Evolutionary conservation across 305 asterid genomes (phyloP), one percentile per base, ranked within the genome.

Genomic region (Ajuga reptans): DNA sequence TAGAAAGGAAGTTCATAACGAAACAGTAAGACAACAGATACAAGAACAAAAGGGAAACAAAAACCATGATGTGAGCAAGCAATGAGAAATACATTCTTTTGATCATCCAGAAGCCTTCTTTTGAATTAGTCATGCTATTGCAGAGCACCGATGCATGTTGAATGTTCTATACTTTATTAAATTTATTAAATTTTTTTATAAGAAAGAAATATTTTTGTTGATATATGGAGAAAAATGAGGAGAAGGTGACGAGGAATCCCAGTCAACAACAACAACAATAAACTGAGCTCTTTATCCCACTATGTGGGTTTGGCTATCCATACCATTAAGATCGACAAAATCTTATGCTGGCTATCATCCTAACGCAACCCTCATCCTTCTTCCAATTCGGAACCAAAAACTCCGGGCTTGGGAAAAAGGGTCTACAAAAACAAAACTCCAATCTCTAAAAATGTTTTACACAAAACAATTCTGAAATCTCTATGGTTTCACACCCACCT

Each of bases 21-120:
- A 24, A 51, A 64, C 43, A 69, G 16, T 14, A 10, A 5, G 21
- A 27, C 42, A 39, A 14, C 17, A 17, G 34, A 4, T 62, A 10
- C 41, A 52, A 42, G 58, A 42, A 37, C 37, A 15, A 33, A 29
- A 60, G 45, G 34, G 41, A 18, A 66, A 33, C 11, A 7, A 24
- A 50, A 62, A 60, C 46, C 52, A 5, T 49, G 68, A 47, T 61
- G 33, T 68, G 66, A 29, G 66, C 45, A 52, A 42, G 50, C 21
- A 36, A 24, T 12, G 65, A 59, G 34, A 42, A 71, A 61, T 55
- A 57, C 66, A 67, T 9, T 29, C 39, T 5, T 59, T 57, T 72
- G 69, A 51, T 56, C 43, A 24, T 33, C 39, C 33, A 12, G 17
- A 51, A 64, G 16, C 24, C 9, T 55, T 68, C 1, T 47, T 31